Percentiles rank a stretch among this genome's conserved stretches.
phyloP scores from a whole-genome alignment of 2,329 filamentous ascomycete genomes.

The Talaromyces sp. region DNA sequence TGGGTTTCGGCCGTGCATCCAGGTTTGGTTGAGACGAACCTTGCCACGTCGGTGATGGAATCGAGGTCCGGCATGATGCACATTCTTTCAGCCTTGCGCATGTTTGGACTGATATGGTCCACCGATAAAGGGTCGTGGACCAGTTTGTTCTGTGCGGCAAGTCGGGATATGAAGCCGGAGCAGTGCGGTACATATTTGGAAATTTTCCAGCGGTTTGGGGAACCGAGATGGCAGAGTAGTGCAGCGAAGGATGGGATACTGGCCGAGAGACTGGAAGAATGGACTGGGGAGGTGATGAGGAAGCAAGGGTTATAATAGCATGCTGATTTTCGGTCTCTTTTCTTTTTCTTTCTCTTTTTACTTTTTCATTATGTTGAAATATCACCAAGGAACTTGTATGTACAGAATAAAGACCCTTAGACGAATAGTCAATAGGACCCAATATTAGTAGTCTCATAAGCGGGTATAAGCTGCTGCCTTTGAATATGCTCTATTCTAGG shows the following conservation, averaged over 20 bases:
- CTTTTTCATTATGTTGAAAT: too few relatives aligned
- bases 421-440: too few relatives aligned
- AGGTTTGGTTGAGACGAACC: constrained; percentile 33
- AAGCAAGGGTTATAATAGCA: neutral
- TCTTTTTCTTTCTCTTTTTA: too few relatives aligned
- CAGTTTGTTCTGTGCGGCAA: constrained; percentile 34
- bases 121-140: constrained; percentile 34
- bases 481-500: too few relatives aligned
- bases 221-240: constrained; percentile 30
- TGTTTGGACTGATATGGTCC: constrained; percentile 18
- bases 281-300: constrained; percentile 28
- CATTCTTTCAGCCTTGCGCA: neutral
- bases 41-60: constrained; percentile 15
- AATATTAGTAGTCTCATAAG: too few relatives aligned
- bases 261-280: constrained; percentile 30
- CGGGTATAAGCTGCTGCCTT: too few relatives aligned
- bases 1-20: constrained; percentile 38
- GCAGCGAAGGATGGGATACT: constrained; percentile 30
- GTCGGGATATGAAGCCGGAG: constrained; percentile 33
- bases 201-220: constrained; percentile 19
- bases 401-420: too few relatives aligned
- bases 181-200: constrained; percentile 34
- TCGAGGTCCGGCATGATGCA: constrained; percentile 8
- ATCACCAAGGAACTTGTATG: too few relatives aligned
- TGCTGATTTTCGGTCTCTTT: too few relatives aligned